Evolutionary conservation across 805 yeast species (phyloP), one percentile per base, ranked within the genome.

Genomic region (Wickerhamomyces strasburgensis): DNA sequence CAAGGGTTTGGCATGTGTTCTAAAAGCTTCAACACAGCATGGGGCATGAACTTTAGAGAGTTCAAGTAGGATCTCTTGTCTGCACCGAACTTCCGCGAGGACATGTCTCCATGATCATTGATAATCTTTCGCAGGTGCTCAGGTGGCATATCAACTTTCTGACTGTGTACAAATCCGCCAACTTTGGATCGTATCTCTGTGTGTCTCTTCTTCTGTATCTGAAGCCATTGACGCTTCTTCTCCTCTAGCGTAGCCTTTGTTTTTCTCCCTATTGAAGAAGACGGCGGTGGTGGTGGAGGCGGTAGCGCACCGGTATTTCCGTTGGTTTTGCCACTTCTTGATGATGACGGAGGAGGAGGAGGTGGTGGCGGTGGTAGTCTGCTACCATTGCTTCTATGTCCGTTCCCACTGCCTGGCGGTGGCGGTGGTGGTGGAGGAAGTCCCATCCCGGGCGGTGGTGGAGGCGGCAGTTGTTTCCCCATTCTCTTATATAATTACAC

Each of bases 1-100:
- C 99, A 93, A 1, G 99, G 99, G 56, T 88, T 95, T 0, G 99
- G 99, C 90, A 93, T 90, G 54, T 87, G 88, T 52, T 93, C 98
- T 27, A 93, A 55, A 27, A 93, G 70, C 58, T 93, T 93, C 47
- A 88, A 60, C 4, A 88, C 74, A 0, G 98, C 96, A 62, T 90
- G 98, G 0, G 99, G 99, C 80, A 94, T 74, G 62, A 83, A 94
- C 61, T 88, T 90, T 39, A 93, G 67, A 1, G 98, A 89, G 2
- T 96, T 96, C 18, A 94, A 62, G 51, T 85, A 88, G 0, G 96
- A 78, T 42, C 90, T 68, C 55, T 88, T 89, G 52, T 90, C 97
- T 10, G 83, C 75, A 15, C 90, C 80, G 33, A 84, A 84, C 44
- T 80, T 78, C 46, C 76, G 74, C 2, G 89, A 76, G 2, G 94